Percentiles rank a stretch among this genome's conserved stretches.
Conservation (phyloP, 1,139 yeast species). For the Pichia sp. region DNA sequence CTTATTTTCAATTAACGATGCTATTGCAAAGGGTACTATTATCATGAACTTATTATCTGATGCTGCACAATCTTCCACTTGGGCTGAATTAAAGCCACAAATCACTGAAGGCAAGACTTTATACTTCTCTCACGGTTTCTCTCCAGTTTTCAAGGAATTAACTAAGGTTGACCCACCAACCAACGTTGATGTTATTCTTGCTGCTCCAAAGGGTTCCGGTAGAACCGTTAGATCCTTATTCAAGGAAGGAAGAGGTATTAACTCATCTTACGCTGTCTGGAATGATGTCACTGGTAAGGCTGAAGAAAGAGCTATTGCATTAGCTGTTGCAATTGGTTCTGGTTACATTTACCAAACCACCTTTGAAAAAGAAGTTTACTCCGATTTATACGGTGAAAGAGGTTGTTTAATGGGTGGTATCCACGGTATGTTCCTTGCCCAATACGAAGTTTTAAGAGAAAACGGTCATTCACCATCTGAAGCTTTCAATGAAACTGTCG, state of each 20-base stretch:
- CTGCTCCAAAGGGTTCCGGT: constrained; percentile 99
- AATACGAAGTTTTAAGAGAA: constrained; percentile 98
- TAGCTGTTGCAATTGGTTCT: constrained; percentile 98
- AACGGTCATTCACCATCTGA: constrained; percentile 99
- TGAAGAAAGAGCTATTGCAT: constrained; percentile 97
- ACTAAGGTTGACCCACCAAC: constrained; percentile 94
- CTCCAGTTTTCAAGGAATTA: constrained; percentile 97
- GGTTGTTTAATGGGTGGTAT: constrained; percentile 99
- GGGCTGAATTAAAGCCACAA: constrained; percentile 81
- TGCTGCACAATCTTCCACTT: constrained; percentile 99
- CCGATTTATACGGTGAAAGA: constrained; percentile 99
- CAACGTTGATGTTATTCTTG: constrained; percentile 93
- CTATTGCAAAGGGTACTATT: constrained; percentile 84
- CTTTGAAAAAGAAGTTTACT: constrained; percentile 97
- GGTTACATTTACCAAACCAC: constrained; percentile 99
- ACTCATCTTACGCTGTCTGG: constrained; percentile 99
- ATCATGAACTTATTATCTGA: constrained; percentile 97
- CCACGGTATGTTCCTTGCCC: constrained; percentile 99
- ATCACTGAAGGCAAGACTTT: constrained; percentile 95
- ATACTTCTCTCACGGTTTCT: constrained; percentile 99
- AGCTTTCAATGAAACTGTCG: constrained; percentile 99
- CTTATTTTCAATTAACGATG: constrained; percentile 91
- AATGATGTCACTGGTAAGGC: constrained; percentile 99
- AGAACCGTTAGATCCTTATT: constrained; percentile 98
- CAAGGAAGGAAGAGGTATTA: constrained; percentile 99